Conservation (phyloP, 179 eudicot genomes). For the Spinacia oleracea region DNA sequence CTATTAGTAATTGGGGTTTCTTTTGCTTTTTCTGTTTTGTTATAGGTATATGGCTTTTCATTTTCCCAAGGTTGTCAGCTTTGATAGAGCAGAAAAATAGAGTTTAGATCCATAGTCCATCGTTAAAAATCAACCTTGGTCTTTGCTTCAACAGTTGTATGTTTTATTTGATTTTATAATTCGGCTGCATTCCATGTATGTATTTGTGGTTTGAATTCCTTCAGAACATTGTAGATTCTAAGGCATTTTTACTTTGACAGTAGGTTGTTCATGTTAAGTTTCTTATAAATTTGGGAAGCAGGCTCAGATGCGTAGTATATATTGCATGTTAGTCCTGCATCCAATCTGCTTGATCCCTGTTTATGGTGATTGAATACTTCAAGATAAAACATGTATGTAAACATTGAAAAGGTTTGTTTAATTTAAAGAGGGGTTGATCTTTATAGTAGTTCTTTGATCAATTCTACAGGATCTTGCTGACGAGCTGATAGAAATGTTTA, state of each 20-base stretch:
- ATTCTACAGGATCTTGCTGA: constrained; percentile 78
- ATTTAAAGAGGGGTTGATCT: no score
- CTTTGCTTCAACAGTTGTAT: background rate
- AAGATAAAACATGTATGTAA: background rate
- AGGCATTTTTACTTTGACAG: background rate
- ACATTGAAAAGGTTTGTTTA: background rate
- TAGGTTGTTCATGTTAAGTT: background rate
- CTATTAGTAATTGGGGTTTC: background rate
- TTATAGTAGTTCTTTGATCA: constrained; percentile 12
- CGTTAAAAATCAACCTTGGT: background rate
- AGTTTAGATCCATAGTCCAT: background rate
- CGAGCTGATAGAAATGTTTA: constrained; percentile 68
- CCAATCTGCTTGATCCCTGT: constrained; percentile 5
- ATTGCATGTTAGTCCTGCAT: constrained; percentile 5
- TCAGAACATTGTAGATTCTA: background rate
- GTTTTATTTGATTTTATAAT: no score
- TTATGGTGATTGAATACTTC: background rate
- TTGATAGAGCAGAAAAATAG: background rate
- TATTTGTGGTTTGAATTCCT: background rate
- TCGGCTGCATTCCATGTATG: background rate
- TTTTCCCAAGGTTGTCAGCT: background rate
- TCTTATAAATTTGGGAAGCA: background rate
- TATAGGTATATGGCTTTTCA: background rate
- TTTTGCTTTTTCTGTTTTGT: background rate
- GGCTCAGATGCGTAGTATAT: background rate